Percentiles rank a stretch among this genome's conserved stretches.
phyloP scores from a whole-genome alignment of 768 basidiomycete genomes.

The Tylopilus sp. region DNA sequence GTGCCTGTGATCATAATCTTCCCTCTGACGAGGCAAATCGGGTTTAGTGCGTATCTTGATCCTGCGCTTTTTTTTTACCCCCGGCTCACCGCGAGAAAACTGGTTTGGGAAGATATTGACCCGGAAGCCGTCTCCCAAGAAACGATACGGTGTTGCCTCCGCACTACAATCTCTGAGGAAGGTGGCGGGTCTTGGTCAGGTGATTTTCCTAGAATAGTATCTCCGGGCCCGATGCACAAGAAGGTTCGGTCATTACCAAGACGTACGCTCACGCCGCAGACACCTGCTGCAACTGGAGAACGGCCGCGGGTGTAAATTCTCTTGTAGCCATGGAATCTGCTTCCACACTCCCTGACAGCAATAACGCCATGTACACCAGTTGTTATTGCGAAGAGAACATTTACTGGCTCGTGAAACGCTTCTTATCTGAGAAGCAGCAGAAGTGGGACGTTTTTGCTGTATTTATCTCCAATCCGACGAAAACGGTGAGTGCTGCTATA shows the following conservation, averaged over 20 bases:
- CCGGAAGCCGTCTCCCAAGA: conserved; percentile 6
- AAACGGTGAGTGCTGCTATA: conserved; percentile 42
- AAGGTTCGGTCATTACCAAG: conserved; percentile 9
- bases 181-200: neutral
- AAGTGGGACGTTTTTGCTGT: conserved; percentile 53
- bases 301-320: conserved; percentile 28
- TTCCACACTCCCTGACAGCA: conserved; percentile 21
- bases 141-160: neutral
- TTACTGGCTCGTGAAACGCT: conserved; percentile 51
- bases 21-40: neutral
- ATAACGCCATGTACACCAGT: conserved; percentile 46
- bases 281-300: neutral
- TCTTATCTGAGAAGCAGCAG: conserved; percentile 32
- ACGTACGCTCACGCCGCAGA: neutral
- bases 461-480: conserved; percentile 62
- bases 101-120: no score
- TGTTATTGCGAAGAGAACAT: conserved; percentile 76
- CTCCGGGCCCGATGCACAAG: conserved; percentile 10
- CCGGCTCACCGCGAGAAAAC: conserved; percentile 5
- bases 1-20: conserved; percentile 1
- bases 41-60: neutral
- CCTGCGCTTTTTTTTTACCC: conserved; percentile 5
- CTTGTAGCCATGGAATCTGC: conserved; percentile 7
- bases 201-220: neutral
- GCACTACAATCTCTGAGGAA: neutral